Evolutionary conservation across 352 stramenopile genomes (phyloP).

Genomic region (Globisporangium ultimum): DNA sequence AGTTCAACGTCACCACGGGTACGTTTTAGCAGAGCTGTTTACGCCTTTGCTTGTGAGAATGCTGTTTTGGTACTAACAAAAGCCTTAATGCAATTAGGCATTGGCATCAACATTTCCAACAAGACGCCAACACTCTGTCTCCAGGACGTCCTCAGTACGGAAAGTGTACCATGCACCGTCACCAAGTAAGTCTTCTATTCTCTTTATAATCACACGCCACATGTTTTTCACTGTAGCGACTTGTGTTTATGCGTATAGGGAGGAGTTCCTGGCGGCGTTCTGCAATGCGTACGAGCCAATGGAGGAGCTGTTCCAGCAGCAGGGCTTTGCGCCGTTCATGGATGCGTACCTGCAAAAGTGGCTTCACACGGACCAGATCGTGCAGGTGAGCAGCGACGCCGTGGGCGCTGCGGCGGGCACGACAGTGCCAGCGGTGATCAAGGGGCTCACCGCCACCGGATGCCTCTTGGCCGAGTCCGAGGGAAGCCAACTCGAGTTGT

Average conservation of each 20-base stretch:
- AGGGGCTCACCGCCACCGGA: slow-evolving; percentile 72
- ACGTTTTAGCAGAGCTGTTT: slow-evolving; percentile 2
- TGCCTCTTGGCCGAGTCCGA: slow-evolving; percentile 73
- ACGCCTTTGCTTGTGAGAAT: background rate
- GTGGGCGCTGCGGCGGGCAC: slow-evolving; percentile 20
- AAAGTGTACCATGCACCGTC: slow-evolving; percentile 51
- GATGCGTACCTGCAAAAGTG: slow-evolving; percentile 77
- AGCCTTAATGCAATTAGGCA: slow-evolving; percentile 23
- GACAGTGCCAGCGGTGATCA: slow-evolving; percentile 59
- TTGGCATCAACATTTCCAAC: slow-evolving; percentile 91
- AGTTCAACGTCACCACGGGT: slow-evolving; percentile 85
- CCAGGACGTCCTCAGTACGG: slow-evolving; percentile 71
- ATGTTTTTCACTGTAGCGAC: background rate
- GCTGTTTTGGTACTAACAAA: background rate
- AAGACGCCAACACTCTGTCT: slow-evolving; percentile 82
- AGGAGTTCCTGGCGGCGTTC: slow-evolving; percentile 85
- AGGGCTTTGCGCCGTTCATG: slow-evolving; percentile 87
- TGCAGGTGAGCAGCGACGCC: slow-evolving; percentile 59
- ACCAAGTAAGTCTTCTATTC: slow-evolving; percentile 55
- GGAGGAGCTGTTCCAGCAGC: slow-evolving; percentile 72
- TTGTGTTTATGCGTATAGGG: slow-evolving; percentile 30
- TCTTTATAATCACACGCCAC: too few species aligned
- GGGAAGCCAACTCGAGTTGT: slow-evolving; percentile 76
- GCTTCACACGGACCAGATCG: slow-evolving; percentile 82
- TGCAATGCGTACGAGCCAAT: slow-evolving; percentile 87